These are phyloP conservation scores for Beauveria australis DNA, from an alignment of 2,329 filamentous ascomycete genomes.

Conservation along the genomic window DNA sequence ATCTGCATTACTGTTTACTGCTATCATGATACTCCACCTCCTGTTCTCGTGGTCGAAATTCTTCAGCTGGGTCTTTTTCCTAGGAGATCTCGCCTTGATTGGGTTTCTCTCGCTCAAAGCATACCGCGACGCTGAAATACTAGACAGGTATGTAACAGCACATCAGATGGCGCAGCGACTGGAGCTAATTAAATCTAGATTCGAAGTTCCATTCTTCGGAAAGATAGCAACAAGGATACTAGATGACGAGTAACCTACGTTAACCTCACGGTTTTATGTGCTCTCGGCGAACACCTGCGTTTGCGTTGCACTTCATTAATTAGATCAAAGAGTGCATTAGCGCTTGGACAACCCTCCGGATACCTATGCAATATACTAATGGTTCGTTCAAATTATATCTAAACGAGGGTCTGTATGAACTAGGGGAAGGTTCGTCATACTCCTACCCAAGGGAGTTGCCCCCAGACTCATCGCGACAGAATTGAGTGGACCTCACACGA, in stretches of 20 bases:
- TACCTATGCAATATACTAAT: not conserved
- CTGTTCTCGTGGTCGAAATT: slow-evolving; percentile 79
- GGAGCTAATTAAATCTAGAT: slow-evolving; percentile 38
- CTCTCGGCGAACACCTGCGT: not conserved
- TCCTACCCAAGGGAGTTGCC: too few relatives aligned
- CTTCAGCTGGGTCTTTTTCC: slow-evolving; percentile 74
- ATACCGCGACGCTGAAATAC: slow-evolving; percentile 69
- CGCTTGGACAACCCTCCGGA: not conserved
- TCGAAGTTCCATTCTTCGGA: slow-evolving; percentile 82
- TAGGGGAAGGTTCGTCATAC: not conserved
- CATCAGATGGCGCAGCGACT: slow-evolving; percentile 15
- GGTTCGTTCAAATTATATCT: not conserved
- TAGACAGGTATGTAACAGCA: slow-evolving; percentile 43
- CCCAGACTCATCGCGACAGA: slow-evolving; percentile 33
- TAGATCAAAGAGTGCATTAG: not conserved
- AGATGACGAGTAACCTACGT: slow-evolving; percentile 60
- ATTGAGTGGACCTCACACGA: slow-evolving; percentile 41
- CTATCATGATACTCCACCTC: slow-evolving; percentile 68
- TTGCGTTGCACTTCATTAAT: not conserved
- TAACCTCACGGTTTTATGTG: not conserved
- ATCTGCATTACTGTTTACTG: slow-evolving; percentile 72
- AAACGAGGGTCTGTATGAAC: not conserved
- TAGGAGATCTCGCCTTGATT: slow-evolving; percentile 68
- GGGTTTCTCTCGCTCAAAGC: slow-evolving; percentile 68
- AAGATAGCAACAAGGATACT: slow-evolving; percentile 78